Percentiles rank a stretch among this genome's conserved stretches.
Evolutionary conservation across 352 stramenopile genomes (phyloP).

Genomic region (Globisporangium spinosum): DNA sequence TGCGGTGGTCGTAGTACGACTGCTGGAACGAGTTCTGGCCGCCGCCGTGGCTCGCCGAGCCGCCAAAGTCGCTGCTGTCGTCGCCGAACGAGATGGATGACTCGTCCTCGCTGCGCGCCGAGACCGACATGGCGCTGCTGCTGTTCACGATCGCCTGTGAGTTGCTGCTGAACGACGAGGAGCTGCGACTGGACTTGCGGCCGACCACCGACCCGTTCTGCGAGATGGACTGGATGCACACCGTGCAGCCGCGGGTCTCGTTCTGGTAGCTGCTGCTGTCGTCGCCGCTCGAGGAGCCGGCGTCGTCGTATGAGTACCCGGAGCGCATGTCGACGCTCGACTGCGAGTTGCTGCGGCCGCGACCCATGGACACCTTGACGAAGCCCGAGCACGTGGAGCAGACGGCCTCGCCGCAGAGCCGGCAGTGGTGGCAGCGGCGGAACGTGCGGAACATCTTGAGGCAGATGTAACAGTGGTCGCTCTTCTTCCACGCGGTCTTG

Average conservation of each 20-base stretch:
- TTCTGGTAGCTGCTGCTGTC: slow-evolving; percentile 27
- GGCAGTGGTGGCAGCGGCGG: slow-evolving; percentile 61
- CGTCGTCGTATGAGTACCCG: slow-evolving; percentile 10
- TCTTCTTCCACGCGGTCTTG: slow-evolving; percentile 54
- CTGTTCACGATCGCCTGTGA: background rate
- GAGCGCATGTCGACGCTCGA: slow-evolving; percentile 21
- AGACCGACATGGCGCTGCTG: slow-evolving; percentile 18
- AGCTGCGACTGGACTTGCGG: slow-evolving; percentile 14
- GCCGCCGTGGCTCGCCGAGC: slow-evolving; percentile 17
- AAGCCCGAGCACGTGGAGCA: slow-evolving; percentile 64
- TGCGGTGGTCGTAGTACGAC: slow-evolving; percentile 20
- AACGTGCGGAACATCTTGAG: slow-evolving; percentile 66
- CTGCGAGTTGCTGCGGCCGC: slow-evolving; percentile 15
- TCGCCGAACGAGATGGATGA: slow-evolving; percentile 20
- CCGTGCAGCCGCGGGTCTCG: slow-evolving; percentile 29
- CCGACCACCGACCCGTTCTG: background rate
- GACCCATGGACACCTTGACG: slow-evolving; percentile 21
- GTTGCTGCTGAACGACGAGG: slow-evolving; percentile 19
- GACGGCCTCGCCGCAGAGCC: slow-evolving; percentile 62
- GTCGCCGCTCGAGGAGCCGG: background rate
- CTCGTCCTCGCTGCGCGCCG: slow-evolving; percentile 15
- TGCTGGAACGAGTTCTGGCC: slow-evolving; percentile 23
- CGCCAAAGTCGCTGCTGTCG: slow-evolving; percentile 18
- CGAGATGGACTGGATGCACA: slow-evolving; percentile 16
- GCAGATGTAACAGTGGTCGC: slow-evolving; percentile 55